phyloP scores from a whole-genome alignment of 1,284 basidiomycete species.

The Volvariella surrecta region DNA sequence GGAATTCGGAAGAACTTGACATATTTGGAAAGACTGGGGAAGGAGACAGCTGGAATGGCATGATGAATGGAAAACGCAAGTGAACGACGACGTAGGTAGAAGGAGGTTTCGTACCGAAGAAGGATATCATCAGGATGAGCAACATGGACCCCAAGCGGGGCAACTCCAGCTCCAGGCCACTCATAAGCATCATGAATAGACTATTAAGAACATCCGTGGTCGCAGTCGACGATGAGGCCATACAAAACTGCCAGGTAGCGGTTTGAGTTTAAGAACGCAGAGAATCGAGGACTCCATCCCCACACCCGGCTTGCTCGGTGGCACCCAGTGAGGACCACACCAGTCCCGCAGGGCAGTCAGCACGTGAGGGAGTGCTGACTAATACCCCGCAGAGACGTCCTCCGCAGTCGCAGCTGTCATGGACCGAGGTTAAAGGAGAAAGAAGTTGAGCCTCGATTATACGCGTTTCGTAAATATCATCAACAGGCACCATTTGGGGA shows the following conservation, averaged over 20 bases:
- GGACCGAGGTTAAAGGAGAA: too few relatives aligned
- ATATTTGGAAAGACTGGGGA: conserved; percentile 55
- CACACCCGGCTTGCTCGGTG: background rate
- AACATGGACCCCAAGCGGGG: conserved; percentile 20
- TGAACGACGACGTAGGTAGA: background rate
- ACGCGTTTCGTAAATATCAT: too few relatives aligned
- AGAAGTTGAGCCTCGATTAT: too few relatives aligned
- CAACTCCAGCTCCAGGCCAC: background rate
- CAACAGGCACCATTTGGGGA: too few relatives aligned
- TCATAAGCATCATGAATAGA: too few relatives aligned
- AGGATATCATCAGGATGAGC: conserved; percentile 33
- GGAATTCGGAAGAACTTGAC: conserved; percentile 49
- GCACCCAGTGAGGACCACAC: background rate
- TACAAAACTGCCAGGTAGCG: background rate
- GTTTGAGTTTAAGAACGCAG: background rate
- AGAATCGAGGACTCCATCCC: too few relatives aligned
- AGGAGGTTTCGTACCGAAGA: conserved; percentile 24
- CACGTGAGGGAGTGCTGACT: background rate
- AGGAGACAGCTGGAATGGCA: conserved; percentile 48
- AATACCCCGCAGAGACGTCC: too few relatives aligned
- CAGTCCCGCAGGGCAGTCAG: background rate
- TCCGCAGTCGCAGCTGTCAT: too few relatives aligned
- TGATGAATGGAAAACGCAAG: background rate
- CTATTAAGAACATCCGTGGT: background rate
- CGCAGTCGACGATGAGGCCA: background rate